Evolutionary conservation across 1,284 basidiomycete genomes (phyloP), one percentile per base, ranked within the genome.

Genomic region (Pseudozyma sp.): DNA sequence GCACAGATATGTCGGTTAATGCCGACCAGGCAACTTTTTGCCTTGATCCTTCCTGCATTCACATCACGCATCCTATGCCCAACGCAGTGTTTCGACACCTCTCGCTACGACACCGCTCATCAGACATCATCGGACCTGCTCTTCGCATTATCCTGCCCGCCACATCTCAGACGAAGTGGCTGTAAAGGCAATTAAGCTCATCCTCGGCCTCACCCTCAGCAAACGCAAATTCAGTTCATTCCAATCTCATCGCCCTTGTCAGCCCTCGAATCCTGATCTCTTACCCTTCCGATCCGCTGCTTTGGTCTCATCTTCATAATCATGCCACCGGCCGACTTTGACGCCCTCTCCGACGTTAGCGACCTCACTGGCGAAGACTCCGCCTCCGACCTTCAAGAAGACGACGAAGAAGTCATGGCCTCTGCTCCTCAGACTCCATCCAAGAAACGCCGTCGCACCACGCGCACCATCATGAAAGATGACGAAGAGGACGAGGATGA

Each of bases 341-440:
- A 65, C 42, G 61, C 65, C 2, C 61, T 74, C n/a, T 68, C 66
- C 3, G 71, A 74, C 17, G 71, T 51, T 47, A 54, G 49, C 54
- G 69, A 76, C 5, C 59, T 68, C 13, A 76, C 71, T 3, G 71
- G 70, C 14, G 62, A 70, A 35, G 54, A 55, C 5, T 52, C 61
- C 2, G 31, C 47, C 19, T 30, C 40, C n/a, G 54, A 54, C 14
- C 44, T 33, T 11, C 51, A 52, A 47, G 37, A 43, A 7, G 59
- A 68, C 52, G 60, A 63, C 42, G 52, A 61, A 11, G 57, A 63
- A 45, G 46, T 13, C n/a, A 68, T 60, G 48, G 49, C 61, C 4
- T 61, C 61, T 48, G 57, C 54, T 8, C 54, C 54, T 7, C 70
- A 53, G 31, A 73, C 70, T 0, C 70, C 60, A 3, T 65, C 68